A percentile compares a stretch with the other conserved stretches of the same genome.
Evolutionary conservation across 1,139 yeast species (phyloP).

Genomic region (Yamadazyma trypodendri): DNA sequence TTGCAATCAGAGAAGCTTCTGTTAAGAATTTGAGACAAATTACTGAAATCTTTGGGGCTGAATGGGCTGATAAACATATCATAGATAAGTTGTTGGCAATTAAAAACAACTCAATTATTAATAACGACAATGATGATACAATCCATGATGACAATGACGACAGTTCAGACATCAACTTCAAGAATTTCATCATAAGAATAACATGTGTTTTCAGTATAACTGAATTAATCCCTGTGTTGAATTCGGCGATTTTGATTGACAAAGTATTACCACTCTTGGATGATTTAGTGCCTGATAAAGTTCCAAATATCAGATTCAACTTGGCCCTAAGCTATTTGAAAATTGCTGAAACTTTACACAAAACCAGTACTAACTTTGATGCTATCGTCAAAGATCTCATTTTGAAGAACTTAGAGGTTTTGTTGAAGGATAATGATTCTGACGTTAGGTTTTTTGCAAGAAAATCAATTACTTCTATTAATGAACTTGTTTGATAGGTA

Average conservation of each 20-base stretch:
- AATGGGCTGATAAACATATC: constrained; percentile 88
- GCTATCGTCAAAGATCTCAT: constrained; percentile 52
- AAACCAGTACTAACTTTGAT: constrained; percentile 17
- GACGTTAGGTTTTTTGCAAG: constrained; percentile 89
- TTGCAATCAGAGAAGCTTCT: constrained; percentile 95
- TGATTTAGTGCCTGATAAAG: constrained; percentile 71
- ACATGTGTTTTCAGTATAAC: constrained; percentile 89
- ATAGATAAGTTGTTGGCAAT: constrained; percentile 63
- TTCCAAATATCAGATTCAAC: constrained; percentile 93
- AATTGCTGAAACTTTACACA: constrained; percentile 52
- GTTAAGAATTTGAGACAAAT: constrained; percentile 78
- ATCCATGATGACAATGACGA: constrained; percentile 22
- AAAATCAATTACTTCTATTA: constrained; percentile 31
- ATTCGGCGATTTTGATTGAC: constrained; percentile 54
- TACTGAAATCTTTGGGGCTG: constrained; percentile 84
- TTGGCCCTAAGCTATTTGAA: constrained; percentile 81
- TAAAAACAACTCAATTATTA: constrained; percentile 14
- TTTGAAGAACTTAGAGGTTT: constrained; percentile 61
- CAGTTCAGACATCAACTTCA: constrained; percentile 39
- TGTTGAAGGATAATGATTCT: constrained; percentile 72
- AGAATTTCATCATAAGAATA: constrained; percentile 83
- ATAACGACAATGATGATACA: constrained; percentile 18
- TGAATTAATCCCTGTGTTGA: constrained; percentile 68
- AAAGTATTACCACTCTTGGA: constrained; percentile 79
- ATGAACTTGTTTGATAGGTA: constrained; percentile 6